These are phyloP conservation scores for Populus tremula DNA, from an alignment of 345 rosid species.

Conservation along the genomic window DNA sequence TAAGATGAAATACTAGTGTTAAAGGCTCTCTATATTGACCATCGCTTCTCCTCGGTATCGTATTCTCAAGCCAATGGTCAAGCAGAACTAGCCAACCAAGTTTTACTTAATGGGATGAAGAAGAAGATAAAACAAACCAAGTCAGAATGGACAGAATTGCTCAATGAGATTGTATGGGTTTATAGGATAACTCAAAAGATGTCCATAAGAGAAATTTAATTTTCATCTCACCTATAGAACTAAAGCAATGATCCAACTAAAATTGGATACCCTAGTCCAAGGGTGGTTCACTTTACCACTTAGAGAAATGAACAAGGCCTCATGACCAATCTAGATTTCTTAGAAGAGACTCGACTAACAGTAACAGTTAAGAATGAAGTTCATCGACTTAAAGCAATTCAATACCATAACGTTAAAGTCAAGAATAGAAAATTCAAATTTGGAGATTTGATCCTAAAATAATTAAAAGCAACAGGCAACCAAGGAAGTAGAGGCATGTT, in stretches of 20 bases:
- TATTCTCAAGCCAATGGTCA: not conserved
- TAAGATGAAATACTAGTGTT: not conserved
- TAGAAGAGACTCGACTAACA: no score
- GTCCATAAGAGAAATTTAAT: not conserved
- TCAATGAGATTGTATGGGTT: not conserved
- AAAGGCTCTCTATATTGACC: not conserved
- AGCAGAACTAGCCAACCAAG: not conserved
- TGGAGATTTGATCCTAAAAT: no score
- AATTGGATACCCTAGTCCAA: no score
- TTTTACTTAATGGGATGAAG: not conserved
- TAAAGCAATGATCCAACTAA: not conserved
- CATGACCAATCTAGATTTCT: no score
- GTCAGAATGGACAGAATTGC: not conserved
- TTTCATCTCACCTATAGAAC: not conserved
- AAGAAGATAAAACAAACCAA: not conserved
- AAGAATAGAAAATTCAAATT: no score
- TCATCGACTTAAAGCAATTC: no score
- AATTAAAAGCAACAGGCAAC: no score
- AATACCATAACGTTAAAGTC: no score
- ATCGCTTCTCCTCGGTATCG: not conserved
- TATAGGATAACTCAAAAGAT: not conserved
- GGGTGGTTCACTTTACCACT: no score
- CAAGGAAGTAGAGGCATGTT: no score
- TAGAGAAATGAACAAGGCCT: no score
- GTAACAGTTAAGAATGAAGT: no score